phyloP scores from a whole-genome alignment of 148 eudicot species.

The Agrostemma githago region DNA sequence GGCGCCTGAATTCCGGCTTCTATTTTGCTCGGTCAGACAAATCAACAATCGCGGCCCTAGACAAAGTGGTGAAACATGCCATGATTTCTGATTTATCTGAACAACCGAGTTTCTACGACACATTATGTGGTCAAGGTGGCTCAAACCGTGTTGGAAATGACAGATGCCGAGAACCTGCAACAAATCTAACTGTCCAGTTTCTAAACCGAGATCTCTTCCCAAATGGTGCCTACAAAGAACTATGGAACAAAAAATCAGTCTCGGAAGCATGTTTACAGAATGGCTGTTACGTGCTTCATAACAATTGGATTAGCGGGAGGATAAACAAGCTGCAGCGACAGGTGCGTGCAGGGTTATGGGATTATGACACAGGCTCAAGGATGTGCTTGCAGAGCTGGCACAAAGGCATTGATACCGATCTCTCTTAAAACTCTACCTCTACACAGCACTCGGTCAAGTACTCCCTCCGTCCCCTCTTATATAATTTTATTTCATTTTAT shows the following conservation, averaged over 20 bases:
- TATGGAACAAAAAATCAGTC: slow-evolving; percentile 61
- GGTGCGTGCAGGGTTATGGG: slow-evolving; percentile 73
- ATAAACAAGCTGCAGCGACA: slow-evolving; percentile 75
- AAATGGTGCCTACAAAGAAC: slow-evolving; percentile 72
- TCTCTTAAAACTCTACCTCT: slow-evolving; percentile 23
- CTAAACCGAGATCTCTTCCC: slow-evolving; percentile 78
- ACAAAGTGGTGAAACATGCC: slow-evolving; percentile 88
- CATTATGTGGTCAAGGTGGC: slow-evolving; percentile 79
- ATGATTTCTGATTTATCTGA: slow-evolving; percentile 72
- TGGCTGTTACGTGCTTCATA: slow-evolving; percentile 74
- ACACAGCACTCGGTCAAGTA: neutral
- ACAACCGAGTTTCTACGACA: slow-evolving; percentile 89
- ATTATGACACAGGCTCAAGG: slow-evolving; percentile 65
- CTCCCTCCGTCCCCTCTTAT: neutral
- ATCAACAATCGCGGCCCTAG: slow-evolving; percentile 65
- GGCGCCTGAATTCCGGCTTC: slow-evolving; percentile 93
- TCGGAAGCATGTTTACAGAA: slow-evolving; percentile 44
- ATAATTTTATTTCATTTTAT: too few relatives aligned
- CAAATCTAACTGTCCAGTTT: slow-evolving; percentile 66
- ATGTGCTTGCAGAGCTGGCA: slow-evolving; percentile 79
- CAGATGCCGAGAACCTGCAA: slow-evolving; percentile 67
- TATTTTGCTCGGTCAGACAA: slow-evolving; percentile 75
- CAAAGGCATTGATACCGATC: slow-evolving; percentile 22
- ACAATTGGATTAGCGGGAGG: slow-evolving; percentile 91
- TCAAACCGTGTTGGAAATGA: slow-evolving; percentile 55